Percentiles rank a stretch among this genome's conserved stretches.
Evolutionary conservation across 1,284 basidiomycete genomes (phyloP).

Genomic region (Cystobasidiaceae sp.): DNA sequence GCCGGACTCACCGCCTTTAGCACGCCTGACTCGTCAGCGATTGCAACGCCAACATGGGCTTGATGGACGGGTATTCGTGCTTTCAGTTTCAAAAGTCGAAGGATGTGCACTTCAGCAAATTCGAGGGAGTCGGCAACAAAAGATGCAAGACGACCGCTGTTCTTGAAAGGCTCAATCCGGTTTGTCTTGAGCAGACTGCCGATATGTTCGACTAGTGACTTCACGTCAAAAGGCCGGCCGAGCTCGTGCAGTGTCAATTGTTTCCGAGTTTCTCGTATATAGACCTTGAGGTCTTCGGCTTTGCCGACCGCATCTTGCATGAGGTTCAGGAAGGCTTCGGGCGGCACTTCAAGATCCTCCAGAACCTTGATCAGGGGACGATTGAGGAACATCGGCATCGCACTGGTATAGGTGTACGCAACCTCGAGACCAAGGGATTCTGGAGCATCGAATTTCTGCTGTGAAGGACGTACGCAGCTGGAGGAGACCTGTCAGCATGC

Average conservation of each 20-base stretch:
- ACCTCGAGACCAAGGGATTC: slow-evolving; percentile 57
- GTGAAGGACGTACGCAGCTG: slow-evolving; percentile 56
- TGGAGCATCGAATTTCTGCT: slow-evolving; percentile 60
- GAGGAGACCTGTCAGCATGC: background rate
- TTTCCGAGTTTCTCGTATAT: slow-evolving; percentile 44
- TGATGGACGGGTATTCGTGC: slow-evolving; percentile 65
- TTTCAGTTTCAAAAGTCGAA: slow-evolving; percentile 64
- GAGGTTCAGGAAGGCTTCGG: slow-evolving; percentile 36
- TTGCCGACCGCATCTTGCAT: slow-evolving; percentile 55
- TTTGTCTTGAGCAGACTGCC: slow-evolving; percentile 41
- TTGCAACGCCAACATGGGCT: slow-evolving; percentile 63
- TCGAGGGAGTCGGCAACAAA: slow-evolving; percentile 57
- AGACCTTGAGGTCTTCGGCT: slow-evolving; percentile 54
- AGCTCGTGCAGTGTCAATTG: slow-evolving; percentile 51
- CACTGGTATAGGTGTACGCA: slow-evolving; percentile 34
- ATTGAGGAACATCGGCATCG: slow-evolving; percentile 43
- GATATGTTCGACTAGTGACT: slow-evolving; percentile 54
- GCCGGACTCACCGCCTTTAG: slow-evolving; percentile 54
- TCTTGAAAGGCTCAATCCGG: slow-evolving; percentile 54
- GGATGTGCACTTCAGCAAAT: slow-evolving; percentile 58
- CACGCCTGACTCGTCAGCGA: slow-evolving; percentile 68
- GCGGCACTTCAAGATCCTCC: slow-evolving; percentile 40
- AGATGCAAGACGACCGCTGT: slow-evolving; percentile 48
- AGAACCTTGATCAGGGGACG: slow-evolving; percentile 44
- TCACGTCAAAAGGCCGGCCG: slow-evolving; percentile 54